Evolutionary conservation across 352 stramenopile genomes (phyloP).

Genomic region (Globisporangium emineosum): DNA sequence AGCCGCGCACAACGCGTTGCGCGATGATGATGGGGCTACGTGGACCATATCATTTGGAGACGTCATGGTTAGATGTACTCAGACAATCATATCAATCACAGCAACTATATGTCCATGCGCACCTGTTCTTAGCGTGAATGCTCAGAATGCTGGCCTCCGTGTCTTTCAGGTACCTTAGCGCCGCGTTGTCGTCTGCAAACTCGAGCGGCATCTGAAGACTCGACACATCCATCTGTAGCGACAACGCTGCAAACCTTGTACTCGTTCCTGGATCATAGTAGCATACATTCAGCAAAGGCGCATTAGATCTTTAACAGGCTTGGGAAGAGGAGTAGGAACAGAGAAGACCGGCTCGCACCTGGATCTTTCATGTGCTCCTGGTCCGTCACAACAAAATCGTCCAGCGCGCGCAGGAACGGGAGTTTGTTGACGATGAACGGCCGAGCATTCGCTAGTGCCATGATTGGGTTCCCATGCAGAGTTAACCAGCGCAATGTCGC

Average conservation of each 20-base stretch:
- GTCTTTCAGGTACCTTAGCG: conserved; percentile 32
- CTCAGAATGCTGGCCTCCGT: conserved; percentile 26
- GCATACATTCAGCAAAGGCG: not conserved
- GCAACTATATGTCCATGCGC: not conserved
- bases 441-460: conserved; percentile 44
- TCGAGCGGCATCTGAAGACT: conserved; percentile 37
- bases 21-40: conserved; percentile 28
- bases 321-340: not conserved
- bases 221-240: conserved; percentile 19
- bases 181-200: conserved; percentile 43
- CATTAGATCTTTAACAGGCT: not conserved
- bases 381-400: conserved; percentile 63
- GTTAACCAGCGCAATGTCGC: conserved; percentile 54
- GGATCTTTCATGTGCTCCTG: conserved; percentile 54
- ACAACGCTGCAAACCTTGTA: conserved; percentile 7
- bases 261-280: conserved; percentile 9
- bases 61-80: not conserved
- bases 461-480: conserved; percentile 60
- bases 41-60: not conserved
- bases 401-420: conserved; percentile 50
- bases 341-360: conserved; percentile 9
- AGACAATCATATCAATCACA: not conserved
- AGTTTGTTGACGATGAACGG: conserved; percentile 73
- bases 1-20: conserved; percentile 45
- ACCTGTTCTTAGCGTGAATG: conserved; percentile 46